These are phyloP conservation scores for Fusarium globosum DNA, from an alignment of 2,329 filamentous ascomycete species.

Conservation along the genomic window DNA sequence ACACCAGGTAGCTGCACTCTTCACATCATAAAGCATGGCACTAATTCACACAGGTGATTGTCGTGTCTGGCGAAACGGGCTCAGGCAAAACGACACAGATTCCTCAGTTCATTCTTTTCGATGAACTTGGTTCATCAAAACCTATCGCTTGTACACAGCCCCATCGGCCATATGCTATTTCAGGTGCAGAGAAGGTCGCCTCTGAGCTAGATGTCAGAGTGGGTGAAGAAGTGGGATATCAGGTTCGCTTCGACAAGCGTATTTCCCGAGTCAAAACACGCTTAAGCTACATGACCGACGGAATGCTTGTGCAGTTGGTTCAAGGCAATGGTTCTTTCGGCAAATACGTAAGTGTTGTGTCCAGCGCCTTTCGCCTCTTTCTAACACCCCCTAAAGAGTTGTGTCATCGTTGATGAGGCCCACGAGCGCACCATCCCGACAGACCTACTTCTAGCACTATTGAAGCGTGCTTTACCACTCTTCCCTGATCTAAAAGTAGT, in stretches of 20 bases:
- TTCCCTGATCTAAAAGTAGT: background rate
- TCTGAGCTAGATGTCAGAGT: conserved; percentile 87
- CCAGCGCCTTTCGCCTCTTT: background rate
- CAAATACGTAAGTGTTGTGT: background rate
- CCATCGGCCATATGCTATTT: conserved; percentile 89
- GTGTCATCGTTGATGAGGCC: background rate
- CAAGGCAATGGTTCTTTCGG: background rate
- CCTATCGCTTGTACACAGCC: conserved; percentile 66
- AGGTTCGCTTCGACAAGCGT: conserved; percentile 78
- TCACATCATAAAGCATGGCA: background rate
- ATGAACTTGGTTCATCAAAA: background rate
- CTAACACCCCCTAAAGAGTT: background rate
- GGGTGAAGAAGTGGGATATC: conserved; percentile 89
- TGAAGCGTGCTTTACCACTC: background rate
- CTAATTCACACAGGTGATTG: background rate
- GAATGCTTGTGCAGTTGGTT: background rate
- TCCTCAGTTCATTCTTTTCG: conserved; percentile 17
- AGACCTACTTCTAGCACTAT: background rate
- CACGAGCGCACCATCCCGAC: background rate
- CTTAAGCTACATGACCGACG: conserved; percentile 31
- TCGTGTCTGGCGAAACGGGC: conserved; percentile 29
- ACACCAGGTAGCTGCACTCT: background rate
- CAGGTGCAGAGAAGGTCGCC: conserved; percentile 87
- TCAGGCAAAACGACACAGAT: conserved; percentile 36
- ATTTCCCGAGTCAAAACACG: conserved; percentile 1